Base-by-base conservation (phyloP, 768 basidiomycete species). In the Calocera cornea region DNA sequence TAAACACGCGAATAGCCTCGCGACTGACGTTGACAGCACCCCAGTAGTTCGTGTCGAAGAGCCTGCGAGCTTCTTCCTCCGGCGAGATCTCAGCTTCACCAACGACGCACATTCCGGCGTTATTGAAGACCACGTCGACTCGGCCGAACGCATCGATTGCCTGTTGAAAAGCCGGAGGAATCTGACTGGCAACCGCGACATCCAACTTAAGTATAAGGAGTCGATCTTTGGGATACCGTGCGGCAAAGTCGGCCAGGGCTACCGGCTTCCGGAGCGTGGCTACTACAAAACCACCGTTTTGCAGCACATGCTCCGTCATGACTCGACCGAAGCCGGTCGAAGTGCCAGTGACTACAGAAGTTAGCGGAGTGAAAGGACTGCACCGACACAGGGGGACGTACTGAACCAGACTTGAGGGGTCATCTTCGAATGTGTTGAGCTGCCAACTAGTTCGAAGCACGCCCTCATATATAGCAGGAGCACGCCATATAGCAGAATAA, bases 111-210 rank as follows among this genome's bases (percentile, higher is more conserved):
- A 69, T 70, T 41, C 69, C 74, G 69, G 82, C 81, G 68, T 82
- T 83, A 70, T 78, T 82, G 69, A 79, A 77, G 3, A 82, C 81
- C 64, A 82, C 72, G 65, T 83, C 82, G 17, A 82, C 69, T 34
- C 77, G 73, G 2, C 80, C 80, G 71, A 82, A 83, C 16, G 69
- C 70, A 33, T 74, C 71, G 41, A 76, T 68, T 0, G 77, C 76
- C 50, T 70, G 68, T 16, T 69, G 70, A 68, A 83, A 83, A 0
- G 76, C 79, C 5, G 70, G 70, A 10, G 40, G 69, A 64, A 81
- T 77, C 1, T 79, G 75, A 16, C 70, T 68, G 1, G 67, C 68
- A 24, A 71, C 68, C 24, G 73, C 76, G 41, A 83, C 80, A 66
- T 83, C 80, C 49, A 81, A 72, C 41, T 73, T 72, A 69, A 81